Base-by-base conservation (phyloP, 2,329 filamentous ascomycete species). In the Sclerotinia minor region DNA sequence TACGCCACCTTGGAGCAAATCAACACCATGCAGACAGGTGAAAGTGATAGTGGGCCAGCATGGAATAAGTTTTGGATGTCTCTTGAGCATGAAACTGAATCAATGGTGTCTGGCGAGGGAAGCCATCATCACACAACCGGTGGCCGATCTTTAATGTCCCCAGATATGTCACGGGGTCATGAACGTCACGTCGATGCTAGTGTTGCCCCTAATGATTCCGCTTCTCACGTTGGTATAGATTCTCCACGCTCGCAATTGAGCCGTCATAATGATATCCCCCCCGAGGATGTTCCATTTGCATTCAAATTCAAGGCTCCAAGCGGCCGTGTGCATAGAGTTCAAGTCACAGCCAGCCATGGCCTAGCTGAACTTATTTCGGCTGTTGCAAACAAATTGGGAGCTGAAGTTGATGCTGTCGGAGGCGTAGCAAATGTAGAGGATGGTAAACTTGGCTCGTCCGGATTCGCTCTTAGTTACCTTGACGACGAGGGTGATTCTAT, bases 11-110 rank as follows among this genome's bases (percentile, higher is more conserved):
- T 99, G 65, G 95, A 99, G 80, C 94, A 97, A 82, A 93, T 96
- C 80, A 98, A 98, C 82, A 93, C 92, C 69, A 98, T 99, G 89
- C 89, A 87, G 52, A 93, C 89, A 65, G 87, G 87, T 53, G 94
- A 97, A 77, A 92, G 88, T 74, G 95, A 99, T 80, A 67, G 65
- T 15, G 95, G 95, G 0, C 95, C 95, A 6, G 95, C 95, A 8
- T 99, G 95, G 95, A 98, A 97, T 83, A 99, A 98, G 80, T 99
- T 99, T 82, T 99, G 95, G 95, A 84, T 98, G 73, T 98, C 95
- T 0, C 89, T 99, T 75, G 87, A 77, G 21, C 88, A 98, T 79
- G 88, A 96, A 75, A 94, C 94, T 19, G 95, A 98, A 80, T 99
- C 95, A 2, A 90, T 97, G 85, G 89, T 98, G 79, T 99, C 95